Evolutionary conservation across 2,329 filamentous ascomycete genomes (phyloP), one percentile per base, ranked within the genome.

Genomic region (Cordyceps tenuipes): DNA sequence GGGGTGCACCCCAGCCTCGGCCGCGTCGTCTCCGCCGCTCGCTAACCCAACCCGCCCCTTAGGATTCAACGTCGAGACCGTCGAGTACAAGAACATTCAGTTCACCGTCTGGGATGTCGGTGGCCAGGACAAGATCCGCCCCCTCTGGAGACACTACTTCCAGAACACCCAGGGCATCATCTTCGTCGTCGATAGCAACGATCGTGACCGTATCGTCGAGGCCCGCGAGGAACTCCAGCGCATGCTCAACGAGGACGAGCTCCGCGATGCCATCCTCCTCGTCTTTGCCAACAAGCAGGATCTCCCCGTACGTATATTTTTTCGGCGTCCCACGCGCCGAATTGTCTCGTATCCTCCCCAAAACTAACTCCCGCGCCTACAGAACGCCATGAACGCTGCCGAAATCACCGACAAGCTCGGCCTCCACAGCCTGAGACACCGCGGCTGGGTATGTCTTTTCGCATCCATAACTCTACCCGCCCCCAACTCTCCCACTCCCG

Each of bases 211-310:
- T 86, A 89, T 99, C 72, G 89, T 94, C 69, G 94, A 99, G 83
- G 94, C 94, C 71, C 87, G 91, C 66, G 91, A 96, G 77, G 94
- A 99, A 79, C 83, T 99, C 73, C 90, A 96, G 78, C 89, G 94
- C 76, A 99, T 99, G 86, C 86, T 99, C 76, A 96, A 97, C 80
- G 94, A 99, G 79, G 90, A 96, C 68, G 94, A 99, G 82, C 91
- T 99, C 77, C 90, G 93, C 76, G 94, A 99, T 75, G 94, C 94
- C 68, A 87, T 97, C 70, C 85, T 99, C 69, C 81, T 99, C 71
- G 93, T 99, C 72, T 99, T 99, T 73, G 94, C 94, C 79, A 99
- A 99, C 87, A 99, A 99, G 85, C 94, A 99, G 84, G 94, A 99
- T 92, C 82, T 97, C 77, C 88, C 89, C 70, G 94, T 97, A 82